These are phyloP conservation scores for Friedmanniomyces simplex DNA, from an alignment of 495 filamentous ascomycete genomes.

Conservation along the genomic window DNA sequence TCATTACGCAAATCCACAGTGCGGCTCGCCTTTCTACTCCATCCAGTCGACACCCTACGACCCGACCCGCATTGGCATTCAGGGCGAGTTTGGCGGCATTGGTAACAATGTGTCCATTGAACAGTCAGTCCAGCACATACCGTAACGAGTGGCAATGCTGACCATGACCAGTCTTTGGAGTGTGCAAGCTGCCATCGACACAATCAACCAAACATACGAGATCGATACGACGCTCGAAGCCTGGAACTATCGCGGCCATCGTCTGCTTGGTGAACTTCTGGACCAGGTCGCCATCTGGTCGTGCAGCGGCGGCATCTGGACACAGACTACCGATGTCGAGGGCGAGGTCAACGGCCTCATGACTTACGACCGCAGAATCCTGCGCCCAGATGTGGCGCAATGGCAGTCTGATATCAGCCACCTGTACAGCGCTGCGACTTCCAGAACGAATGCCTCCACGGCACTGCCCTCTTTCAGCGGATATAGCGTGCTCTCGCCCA, in stretches of 20 bases:
- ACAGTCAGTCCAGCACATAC: slow-evolving; percentile 28
- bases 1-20: slow-evolving; percentile 61
- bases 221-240: slow-evolving; percentile 44
- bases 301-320: slow-evolving; percentile 52
- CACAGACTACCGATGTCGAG: slow-evolving; percentile 63
- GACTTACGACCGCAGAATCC: slow-evolving; percentile 51
- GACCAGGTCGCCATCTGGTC: slow-evolving; percentile 46
- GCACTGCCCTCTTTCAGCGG: no score
- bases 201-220: slow-evolving; percentile 58
- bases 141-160: background rate
- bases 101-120: slow-evolving; percentile 50
- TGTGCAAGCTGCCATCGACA: slow-evolving; percentile 40
- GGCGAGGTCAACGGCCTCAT: slow-evolving; percentile 63
- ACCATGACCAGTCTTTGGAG: slow-evolving; percentile 41
- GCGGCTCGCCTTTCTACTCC: slow-evolving; percentile 55
- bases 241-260: slow-evolving; percentile 55
- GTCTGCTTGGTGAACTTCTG: slow-evolving; percentile 42
- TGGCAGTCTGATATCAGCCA: slow-evolving; percentile 51
- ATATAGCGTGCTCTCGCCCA: no score
- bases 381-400: slow-evolving; percentile 44
- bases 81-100: slow-evolving; percentile 59
- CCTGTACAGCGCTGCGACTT: slow-evolving; percentile 44
- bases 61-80: slow-evolving; percentile 48
- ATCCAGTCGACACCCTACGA: slow-evolving; percentile 47
- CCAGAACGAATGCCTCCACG: slow-evolving; percentile 1